Evolutionary conservation across 169 alveolate genomes (phyloP).

Genomic region (Cryptosporidium ryanae): DNA sequence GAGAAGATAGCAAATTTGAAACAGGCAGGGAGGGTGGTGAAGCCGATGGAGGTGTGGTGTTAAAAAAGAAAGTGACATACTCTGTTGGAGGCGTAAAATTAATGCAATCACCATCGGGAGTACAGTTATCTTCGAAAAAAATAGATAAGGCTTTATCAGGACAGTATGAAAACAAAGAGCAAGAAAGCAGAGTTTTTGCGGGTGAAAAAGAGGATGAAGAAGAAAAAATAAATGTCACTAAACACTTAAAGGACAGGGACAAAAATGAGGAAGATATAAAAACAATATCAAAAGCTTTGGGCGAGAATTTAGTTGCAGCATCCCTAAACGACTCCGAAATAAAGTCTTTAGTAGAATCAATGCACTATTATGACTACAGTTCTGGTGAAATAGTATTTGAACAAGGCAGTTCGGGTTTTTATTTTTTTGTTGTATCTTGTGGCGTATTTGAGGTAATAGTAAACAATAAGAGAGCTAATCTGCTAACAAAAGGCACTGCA

Average conservation of each 20-base stretch:
- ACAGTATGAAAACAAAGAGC: too few species aligned
- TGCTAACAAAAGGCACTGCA: conserved; percentile 91
- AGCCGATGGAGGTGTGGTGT: too few species aligned
- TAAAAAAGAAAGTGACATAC: too few species aligned
- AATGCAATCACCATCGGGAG: too few species aligned
- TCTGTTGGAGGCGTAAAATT: too few species aligned
- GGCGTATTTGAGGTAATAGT: conserved; percentile 91
- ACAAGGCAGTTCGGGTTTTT: conserved; percentile 88
- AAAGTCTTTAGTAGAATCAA: conserved; percentile 87
- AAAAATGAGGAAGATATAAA: conserved; percentile 83
- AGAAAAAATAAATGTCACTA: conserved; percentile 48
- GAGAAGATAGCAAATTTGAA: too few species aligned
- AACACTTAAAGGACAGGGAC: conserved; percentile 80
- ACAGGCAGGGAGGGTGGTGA: too few species aligned
- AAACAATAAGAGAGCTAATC: conserved; percentile 88
- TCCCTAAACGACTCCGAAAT: conserved; percentile 89
- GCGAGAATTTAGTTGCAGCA: conserved; percentile 86
- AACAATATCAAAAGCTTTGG: conserved; percentile 84
- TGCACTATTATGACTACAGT: conserved; percentile 87
- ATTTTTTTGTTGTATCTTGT: conserved; percentile 87
- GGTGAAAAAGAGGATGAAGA: conserved; percentile 9
- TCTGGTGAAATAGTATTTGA: conserved; percentile 86
- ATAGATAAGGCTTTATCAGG: too few species aligned
- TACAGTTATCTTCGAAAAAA: too few species aligned
- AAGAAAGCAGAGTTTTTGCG: background rate